Evolutionary conservation across 139 green algal species (phyloP).

Genomic region (Trebouxia sp.): DNA sequence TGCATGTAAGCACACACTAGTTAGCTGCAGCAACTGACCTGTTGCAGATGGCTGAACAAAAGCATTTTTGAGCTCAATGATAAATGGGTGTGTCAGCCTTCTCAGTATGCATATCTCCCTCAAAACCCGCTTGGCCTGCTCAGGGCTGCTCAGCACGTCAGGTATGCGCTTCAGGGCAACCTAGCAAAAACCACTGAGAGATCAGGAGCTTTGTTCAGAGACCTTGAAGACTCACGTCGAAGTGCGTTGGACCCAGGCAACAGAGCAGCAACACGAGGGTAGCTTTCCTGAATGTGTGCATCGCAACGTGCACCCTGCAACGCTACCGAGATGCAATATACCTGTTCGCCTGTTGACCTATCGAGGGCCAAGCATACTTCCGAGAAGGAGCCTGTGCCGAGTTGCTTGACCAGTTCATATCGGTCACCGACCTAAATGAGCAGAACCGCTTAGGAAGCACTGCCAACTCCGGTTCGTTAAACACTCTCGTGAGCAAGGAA

Average conservation of each 20-base stretch:
- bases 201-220: neutral
- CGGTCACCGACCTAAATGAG: slow-evolving; percentile 60
- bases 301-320: neutral
- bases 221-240: neutral
- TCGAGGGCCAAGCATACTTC: slow-evolving; percentile 72
- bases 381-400: slow-evolving; percentile 78
- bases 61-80: slow-evolving; percentile 74
- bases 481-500: too few species aligned
- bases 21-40: too few species aligned
- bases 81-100: slow-evolving; percentile 80
- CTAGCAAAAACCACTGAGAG: slow-evolving; percentile 34
- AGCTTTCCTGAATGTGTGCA: neutral
- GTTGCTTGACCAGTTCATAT: slow-evolving; percentile 62
- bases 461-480: too few species aligned
- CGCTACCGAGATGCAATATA: neutral
- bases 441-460: neutral
- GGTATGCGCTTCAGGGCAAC: slow-evolving; percentile 84
- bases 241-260: neutral
- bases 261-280: neutral
- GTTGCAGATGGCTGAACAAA: slow-evolving; percentile 71
- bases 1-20: too few species aligned
- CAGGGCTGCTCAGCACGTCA: slow-evolving; percentile 74
- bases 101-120: slow-evolving; percentile 91
- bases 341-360: slow-evolving; percentile 55
- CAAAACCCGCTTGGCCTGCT: slow-evolving; percentile 84